phyloP scores from a whole-genome alignment of 208 protist species.

The Leishmania tarentolae region DNA sequence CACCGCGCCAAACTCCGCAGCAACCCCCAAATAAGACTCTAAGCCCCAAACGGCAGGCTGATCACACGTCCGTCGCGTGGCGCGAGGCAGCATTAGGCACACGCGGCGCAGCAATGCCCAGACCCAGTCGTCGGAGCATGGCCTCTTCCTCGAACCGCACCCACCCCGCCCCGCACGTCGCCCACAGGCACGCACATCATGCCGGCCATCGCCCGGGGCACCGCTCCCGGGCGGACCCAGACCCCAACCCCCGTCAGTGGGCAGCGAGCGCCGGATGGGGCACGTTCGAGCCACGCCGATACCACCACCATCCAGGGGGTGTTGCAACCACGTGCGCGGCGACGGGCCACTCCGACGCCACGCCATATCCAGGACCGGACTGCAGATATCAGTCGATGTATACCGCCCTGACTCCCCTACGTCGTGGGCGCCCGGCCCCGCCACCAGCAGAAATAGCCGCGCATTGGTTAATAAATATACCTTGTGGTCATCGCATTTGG shows the following conservation, averaged over 20 bases:
- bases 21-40: not conserved
- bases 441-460: not conserved
- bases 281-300: no score
- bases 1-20: no score
- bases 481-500: no score
- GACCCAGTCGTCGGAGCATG: not conserved
- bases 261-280: no score
- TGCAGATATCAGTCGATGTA: no score
- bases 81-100: not conserved
- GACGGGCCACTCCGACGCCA: no score
- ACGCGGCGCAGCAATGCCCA: not conserved
- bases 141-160: not conserved
- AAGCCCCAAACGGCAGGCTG: not conserved
- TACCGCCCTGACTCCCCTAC: not conserved
- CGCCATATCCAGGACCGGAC: not conserved
- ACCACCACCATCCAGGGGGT: not conserved
- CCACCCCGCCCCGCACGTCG: not conserved
- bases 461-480: no score
- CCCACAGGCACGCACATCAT: not conserved
- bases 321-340: not conserved
- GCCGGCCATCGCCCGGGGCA: no score
- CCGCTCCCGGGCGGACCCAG: no score
- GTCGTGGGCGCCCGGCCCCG: not conserved
- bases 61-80: no score
- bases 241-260: no score